These are phyloP conservation scores for Gymnopus androsaceus DNA, from an alignment of 1,284 basidiomycete genomes.

Conservation along the genomic window DNA sequence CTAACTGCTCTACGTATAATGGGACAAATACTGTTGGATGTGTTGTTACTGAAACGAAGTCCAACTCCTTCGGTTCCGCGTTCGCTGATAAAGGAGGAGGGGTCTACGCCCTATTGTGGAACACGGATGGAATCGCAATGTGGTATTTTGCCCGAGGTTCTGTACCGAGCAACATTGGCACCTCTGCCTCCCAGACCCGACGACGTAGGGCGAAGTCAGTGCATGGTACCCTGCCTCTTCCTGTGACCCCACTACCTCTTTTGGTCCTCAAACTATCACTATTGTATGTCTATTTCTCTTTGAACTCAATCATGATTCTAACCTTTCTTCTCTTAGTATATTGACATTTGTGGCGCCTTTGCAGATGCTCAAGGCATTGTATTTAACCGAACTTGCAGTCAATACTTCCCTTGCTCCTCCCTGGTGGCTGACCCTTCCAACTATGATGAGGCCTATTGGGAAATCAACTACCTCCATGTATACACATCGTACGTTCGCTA, in stretches of 20 bases:
- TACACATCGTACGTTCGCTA: background rate
- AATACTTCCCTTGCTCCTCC: conserved; percentile 9
- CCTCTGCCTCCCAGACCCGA: conserved; percentile 49
- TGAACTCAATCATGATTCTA: no score
- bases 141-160: conserved; percentile 59
- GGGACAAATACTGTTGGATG: conserved; percentile 12
- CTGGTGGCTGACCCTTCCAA: conserved; percentile 12
- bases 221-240: conserved; percentile 54
- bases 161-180: conserved; percentile 59
- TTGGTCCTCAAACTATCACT: conserved; percentile 24
- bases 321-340: background rate
- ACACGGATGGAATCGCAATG: conserved; percentile 51
- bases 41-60: conserved; percentile 8
- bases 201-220: conserved; percentile 57
- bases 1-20: conserved; percentile 18
- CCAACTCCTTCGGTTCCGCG: conserved; percentile 12
- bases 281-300: conserved; percentile 2
- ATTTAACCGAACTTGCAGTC: conserved; percentile 6
- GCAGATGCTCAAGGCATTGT: conserved; percentile 6
- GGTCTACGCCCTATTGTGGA: conserved; percentile 47
- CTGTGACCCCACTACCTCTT: conserved; percentile 38
- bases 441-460: conserved; percentile 16
- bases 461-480: conserved; percentile 16
- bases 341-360: conserved; percentile 15
- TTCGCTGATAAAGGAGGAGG: conserved; percentile 22